Evolutionary conservation across 2,329 filamentous ascomycete genomes (phyloP).

Genomic region (Apiospora arundinis): DNA sequence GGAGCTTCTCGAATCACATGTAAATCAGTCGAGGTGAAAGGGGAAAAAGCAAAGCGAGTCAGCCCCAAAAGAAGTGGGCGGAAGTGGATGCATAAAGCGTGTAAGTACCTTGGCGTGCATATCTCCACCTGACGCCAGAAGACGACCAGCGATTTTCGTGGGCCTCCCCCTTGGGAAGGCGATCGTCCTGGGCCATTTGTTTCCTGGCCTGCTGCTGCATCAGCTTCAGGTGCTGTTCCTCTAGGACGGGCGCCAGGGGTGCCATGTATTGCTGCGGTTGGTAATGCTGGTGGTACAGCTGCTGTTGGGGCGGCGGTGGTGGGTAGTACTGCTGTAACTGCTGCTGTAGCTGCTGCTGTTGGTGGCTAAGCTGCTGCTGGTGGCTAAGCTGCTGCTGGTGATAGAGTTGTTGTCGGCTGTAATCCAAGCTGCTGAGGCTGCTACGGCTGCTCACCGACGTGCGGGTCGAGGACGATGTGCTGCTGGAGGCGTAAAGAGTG

Average conservation of each 20-base stretch:
- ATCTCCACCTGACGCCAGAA: slow-evolving; percentile 27
- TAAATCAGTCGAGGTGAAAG: background rate
- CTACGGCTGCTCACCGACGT: slow-evolving; percentile 17
- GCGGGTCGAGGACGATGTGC: slow-evolving; percentile 3
- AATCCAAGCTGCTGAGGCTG: slow-evolving; percentile 11
- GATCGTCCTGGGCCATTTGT: background rate
- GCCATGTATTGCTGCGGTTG: background rate
- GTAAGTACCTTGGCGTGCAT: slow-evolving; percentile 27
- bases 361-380: background rate
- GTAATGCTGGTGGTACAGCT: background rate
- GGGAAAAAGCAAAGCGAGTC: background rate
- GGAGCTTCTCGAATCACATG: slow-evolving; percentile 18
- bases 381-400: background rate
- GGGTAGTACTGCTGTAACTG: background rate
- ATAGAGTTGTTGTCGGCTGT: background rate
- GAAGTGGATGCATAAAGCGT: slow-evolving; percentile 1
- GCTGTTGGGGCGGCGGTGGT: background rate
- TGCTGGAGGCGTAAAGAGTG: slow-evolving; percentile 11
- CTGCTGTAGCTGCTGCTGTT: background rate
- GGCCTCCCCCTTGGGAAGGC: slow-evolving; percentile 1
- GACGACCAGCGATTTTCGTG: slow-evolving; percentile 23
- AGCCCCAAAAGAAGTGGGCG: slow-evolving; percentile 7
- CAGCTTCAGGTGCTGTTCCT: slow-evolving; percentile 15
- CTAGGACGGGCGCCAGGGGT: slow-evolving; percentile 5
- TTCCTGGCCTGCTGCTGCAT: background rate